Conservation (phyloP, 2,329 filamentous ascomycete species). For the Penicillium sp. region DNA sequence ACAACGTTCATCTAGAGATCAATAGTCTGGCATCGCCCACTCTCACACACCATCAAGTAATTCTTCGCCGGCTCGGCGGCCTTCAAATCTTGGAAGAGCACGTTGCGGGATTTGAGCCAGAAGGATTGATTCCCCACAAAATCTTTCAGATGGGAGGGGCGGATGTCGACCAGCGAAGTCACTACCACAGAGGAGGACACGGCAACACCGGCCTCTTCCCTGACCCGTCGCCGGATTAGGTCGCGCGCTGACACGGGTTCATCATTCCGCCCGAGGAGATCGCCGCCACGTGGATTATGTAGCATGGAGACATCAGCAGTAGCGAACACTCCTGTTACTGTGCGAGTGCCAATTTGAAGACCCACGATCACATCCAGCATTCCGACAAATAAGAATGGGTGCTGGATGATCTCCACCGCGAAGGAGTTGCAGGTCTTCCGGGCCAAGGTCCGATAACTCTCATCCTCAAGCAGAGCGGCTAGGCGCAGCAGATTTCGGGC, state of each 20-base stretch:
- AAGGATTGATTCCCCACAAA: constrained; percentile 36
- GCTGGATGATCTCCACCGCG: constrained; percentile 85
- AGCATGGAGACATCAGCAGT: constrained; percentile 27
- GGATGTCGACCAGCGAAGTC: constrained; percentile 39
- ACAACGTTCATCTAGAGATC: constrained; percentile 28
- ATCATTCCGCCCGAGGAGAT: constrained; percentile 19
- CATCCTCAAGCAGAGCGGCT: constrained; percentile 65
- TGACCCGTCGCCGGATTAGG: constrained; percentile 33
- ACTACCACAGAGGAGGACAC: constrained; percentile 35
- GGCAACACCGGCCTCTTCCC: constrained; percentile 34
- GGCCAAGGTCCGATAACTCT: constrained; percentile 63
- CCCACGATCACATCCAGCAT: constrained; percentile 75
- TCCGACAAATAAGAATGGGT: constrained; percentile 86
- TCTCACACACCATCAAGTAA: constrained; percentile 41
- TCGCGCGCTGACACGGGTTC: constrained; percentile 30
- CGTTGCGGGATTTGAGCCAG: constrained; percentile 42
- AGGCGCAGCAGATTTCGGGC: constrained; percentile 84
- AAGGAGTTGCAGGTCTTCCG: constrained; percentile 78
- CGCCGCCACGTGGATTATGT: constrained; percentile 13
- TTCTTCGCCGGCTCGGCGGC: constrained; percentile 37
- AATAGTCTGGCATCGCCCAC: constrained; percentile 36
- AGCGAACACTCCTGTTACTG: constrained; percentile 56
- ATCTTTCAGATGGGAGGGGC: constrained; percentile 34
- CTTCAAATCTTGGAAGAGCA: constrained; percentile 39
- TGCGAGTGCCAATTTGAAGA: constrained; percentile 66